Evolutionary conservation across 2,329 filamentous ascomycete species (phyloP).

Genomic region (Cryphonectria radicalis): DNA sequence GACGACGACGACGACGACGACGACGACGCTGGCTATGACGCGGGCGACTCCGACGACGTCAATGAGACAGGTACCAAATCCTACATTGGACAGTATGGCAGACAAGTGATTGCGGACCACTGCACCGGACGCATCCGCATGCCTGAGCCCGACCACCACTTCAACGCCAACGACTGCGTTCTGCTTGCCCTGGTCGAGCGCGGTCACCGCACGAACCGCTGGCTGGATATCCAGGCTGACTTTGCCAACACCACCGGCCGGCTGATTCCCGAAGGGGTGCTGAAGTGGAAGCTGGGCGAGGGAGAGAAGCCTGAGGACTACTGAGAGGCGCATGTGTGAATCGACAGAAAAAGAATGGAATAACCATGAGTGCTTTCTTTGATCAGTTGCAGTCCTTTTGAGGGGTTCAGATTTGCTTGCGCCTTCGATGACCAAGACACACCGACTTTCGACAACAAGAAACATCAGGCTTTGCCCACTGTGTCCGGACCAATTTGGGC

Average conservation of each 20-base stretch:
- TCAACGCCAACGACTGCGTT: slow-evolving; percentile 31
- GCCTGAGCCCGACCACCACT: slow-evolving; percentile 23
- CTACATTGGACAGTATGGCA: slow-evolving; percentile 25
- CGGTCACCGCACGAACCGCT: slow-evolving; percentile 40
- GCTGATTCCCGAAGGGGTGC: slow-evolving; percentile 44
- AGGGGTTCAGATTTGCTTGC: neutral
- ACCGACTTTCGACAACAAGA: neutral
- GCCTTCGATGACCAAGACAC: neutral
- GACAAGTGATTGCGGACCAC: slow-evolving; percentile 3
- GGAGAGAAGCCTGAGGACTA: slow-evolving; percentile 29
- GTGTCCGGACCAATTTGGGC: neutral
- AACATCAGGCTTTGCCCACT: neutral
- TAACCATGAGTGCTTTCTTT: neutral
- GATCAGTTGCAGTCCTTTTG: neutral
- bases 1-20: slow-evolving; percentile 31
- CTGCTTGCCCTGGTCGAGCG: slow-evolving; percentile 43
- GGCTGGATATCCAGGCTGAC: slow-evolving; percentile 49
- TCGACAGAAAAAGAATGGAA: neutral
- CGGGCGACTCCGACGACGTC: slow-evolving; percentile 31
- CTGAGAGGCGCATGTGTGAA: slow-evolving; percentile 2
- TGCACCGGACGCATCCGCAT: slow-evolving; percentile 14
- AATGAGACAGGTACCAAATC: slow-evolving; percentile 18
- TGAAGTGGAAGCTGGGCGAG: slow-evolving; percentile 44
- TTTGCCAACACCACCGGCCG: slow-evolving; percentile 50
- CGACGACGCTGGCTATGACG: slow-evolving; percentile 34